phyloP scores from a whole-genome alignment of 1,284 basidiomycete genomes.

The Puccinia brachypodii region DNA sequence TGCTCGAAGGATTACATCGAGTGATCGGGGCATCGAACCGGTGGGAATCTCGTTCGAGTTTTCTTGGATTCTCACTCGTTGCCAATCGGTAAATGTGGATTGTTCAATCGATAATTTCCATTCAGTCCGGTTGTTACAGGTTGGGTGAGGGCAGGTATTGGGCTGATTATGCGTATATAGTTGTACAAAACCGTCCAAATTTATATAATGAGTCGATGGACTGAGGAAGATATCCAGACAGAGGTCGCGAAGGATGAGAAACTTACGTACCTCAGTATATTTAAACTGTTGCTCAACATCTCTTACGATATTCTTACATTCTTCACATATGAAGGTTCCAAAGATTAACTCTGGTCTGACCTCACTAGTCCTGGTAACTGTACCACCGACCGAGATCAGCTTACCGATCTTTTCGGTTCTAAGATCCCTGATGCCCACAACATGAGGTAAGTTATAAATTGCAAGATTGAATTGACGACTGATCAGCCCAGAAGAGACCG shows the following conservation, averaged over 20 bases:
- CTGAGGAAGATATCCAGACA: neutral
- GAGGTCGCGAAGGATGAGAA: neutral
- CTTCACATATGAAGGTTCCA: conserved; percentile 89
- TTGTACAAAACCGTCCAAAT: neutral
- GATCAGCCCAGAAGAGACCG: conserved; percentile 69
- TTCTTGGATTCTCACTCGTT: conserved; percentile 98
- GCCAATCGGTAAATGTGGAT: conserved; percentile 98
- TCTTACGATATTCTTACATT: conserved; percentile 80
- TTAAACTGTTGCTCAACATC: conserved; percentile 99
- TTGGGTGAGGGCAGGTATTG: conserved; percentile 85
- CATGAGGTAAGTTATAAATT: conserved; percentile 92
- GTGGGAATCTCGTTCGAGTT: conserved; percentile 99
- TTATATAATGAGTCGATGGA: neutral
- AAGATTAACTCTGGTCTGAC: conserved; percentile 91
- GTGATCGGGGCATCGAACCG: conserved; percentile 89
- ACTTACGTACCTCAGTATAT: conserved; percentile 81
- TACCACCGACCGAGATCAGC: conserved; percentile 88
- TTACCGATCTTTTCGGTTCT: conserved; percentile 89
- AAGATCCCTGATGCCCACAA: conserved; percentile 91
- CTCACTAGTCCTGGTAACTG: conserved; percentile 95
- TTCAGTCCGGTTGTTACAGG: conserved; percentile 81
- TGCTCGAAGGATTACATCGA: conserved; percentile 92
- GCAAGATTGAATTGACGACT: conserved; percentile 92
- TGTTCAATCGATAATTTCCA: conserved; percentile 97
- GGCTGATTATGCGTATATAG: conserved; percentile 65